These are phyloP conservation scores for Lolium rigidum DNA, from an alignment of 176 grass and related monocot species.

Conservation along the genomic window DNA sequence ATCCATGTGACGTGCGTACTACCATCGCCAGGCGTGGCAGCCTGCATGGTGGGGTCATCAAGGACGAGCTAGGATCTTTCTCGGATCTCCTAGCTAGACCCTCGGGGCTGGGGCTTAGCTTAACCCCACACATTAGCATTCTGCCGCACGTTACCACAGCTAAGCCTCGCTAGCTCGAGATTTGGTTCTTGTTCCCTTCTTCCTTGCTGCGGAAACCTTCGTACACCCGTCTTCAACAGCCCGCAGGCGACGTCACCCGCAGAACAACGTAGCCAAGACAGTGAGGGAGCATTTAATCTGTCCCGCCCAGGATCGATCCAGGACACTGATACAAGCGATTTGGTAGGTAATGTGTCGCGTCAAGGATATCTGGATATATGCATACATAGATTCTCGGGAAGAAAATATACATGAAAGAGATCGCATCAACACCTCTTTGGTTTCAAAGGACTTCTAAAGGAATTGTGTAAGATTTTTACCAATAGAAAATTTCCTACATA, in stretches of 20 bases:
- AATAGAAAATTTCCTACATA: too few species aligned
- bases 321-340: background rate
- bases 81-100: background rate
- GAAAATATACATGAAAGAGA: background rate
- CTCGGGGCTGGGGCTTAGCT: background rate
- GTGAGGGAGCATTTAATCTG: constrained; percentile 9
- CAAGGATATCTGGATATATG: background rate
- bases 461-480: too few species aligned
- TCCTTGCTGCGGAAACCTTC: background rate
- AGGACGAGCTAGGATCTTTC: constrained; percentile 9
- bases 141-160: background rate
- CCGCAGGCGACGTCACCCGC: background rate
- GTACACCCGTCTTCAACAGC: background rate
- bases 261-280: background rate
- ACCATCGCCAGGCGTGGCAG: background rate
- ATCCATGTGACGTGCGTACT: constrained; percentile 1
- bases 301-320: background rate
- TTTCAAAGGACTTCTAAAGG: too few species aligned
- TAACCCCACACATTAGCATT: background rate
- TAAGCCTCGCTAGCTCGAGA: background rate
- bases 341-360: background rate
- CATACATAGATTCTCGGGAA: background rate
- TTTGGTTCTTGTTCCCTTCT: constrained; percentile 30
- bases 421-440: background rate
- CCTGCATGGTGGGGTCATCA: background rate